A percentile compares a stretch with the other conserved stretches of the same genome.
Evolutionary conservation across 1,284 basidiomycete species (phyloP).

Genomic region (Jaminaea rosea): DNA sequence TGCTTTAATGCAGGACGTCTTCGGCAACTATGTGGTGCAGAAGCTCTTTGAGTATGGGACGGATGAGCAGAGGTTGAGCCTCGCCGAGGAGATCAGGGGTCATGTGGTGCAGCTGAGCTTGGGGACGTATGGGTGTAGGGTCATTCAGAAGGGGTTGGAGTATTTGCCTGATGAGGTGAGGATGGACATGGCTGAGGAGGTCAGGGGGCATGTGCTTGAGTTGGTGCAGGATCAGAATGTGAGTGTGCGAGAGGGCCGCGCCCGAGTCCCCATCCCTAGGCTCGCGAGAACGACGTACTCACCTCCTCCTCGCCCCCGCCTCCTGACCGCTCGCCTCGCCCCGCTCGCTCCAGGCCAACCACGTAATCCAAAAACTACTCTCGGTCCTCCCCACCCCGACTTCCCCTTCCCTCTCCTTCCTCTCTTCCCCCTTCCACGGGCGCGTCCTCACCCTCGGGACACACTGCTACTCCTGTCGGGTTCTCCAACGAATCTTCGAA

Average conservation of each 20-base stretch:
- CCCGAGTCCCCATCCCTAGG: too few relatives aligned
- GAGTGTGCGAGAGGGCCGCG: too few relatives aligned
- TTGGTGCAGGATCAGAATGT: conserved; percentile 87
- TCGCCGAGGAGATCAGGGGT: conserved; percentile 70
- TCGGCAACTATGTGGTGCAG: conserved; percentile 91
- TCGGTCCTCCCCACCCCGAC: conserved; percentile 55
- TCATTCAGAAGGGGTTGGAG: conserved; percentile 57
- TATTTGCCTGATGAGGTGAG: conserved; percentile 26
- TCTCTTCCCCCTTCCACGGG: conserved; percentile 64
- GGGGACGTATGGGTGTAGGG: conserved; percentile 85
- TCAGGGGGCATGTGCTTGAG: conserved; percentile 70
- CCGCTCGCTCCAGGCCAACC: too few relatives aligned
- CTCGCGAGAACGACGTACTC: too few relatives aligned
- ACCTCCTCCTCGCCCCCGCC: too few relatives aligned
- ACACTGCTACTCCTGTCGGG: conserved; percentile 89
- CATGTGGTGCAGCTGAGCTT: conserved; percentile 69
- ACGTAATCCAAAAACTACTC: conserved; percentile 57
- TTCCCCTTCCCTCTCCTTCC: conserved; percentile 67
- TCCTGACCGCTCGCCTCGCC: too few relatives aligned
- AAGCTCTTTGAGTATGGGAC: conserved; percentile 88
- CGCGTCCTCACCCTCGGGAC: conserved; percentile 75
- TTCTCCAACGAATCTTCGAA: conserved; percentile 86
- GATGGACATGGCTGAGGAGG: conserved; percentile 52
- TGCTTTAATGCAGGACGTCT: conserved; percentile 82
- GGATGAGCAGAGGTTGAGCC: conserved; percentile 55